These are phyloP conservation scores for Mortierella sp. DNA, from an alignment of 371 early-diverging fungal species.

Conservation along the genomic window DNA sequence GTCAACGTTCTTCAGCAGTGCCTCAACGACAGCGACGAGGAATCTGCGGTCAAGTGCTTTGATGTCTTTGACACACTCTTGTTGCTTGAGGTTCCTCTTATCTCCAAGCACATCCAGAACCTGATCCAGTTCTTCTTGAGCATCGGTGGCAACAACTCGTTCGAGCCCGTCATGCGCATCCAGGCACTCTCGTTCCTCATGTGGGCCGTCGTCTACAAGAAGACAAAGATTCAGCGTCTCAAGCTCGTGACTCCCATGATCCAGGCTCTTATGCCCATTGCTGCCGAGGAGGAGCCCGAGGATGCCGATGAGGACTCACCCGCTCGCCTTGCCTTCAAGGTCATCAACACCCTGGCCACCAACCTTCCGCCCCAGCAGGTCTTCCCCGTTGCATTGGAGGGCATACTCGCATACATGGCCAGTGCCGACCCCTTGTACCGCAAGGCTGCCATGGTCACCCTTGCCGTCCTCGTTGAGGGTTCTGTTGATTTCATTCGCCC, in stretches of 20 bases:
- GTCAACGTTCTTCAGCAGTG: constrained; percentile 82
- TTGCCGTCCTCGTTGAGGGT: constrained; percentile 86
- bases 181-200: constrained; percentile 87
- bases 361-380: constrained; percentile 89
- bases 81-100: constrained; percentile 81
- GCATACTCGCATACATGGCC: constrained; percentile 81
- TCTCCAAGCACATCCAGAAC: constrained; percentile 80
- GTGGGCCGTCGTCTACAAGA: constrained; percentile 83
- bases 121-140: constrained; percentile 81
- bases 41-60: constrained; percentile 76
- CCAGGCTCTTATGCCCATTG: constrained; percentile 82
- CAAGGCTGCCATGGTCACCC: constrained; percentile 90
- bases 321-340: constrained; percentile 75
- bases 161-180: constrained; percentile 78
- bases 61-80: constrained; percentile 86
- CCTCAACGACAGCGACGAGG: constrained; percentile 76
- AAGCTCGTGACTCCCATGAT: constrained; percentile 82
- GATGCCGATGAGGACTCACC: constrained; percentile 89
- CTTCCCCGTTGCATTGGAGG: constrained; percentile 81
- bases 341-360: constrained; percentile 79
- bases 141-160: constrained; percentile 73
- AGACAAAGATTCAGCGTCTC: constrained; percentile 81
- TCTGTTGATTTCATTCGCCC: constrained; percentile 85
- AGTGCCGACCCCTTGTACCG: constrained; percentile 76
- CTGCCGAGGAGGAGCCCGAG: constrained; percentile 80